Base-by-base conservation (phyloP, 2,329 filamentous ascomycete species). In the Microascus cirrosus region DNA sequence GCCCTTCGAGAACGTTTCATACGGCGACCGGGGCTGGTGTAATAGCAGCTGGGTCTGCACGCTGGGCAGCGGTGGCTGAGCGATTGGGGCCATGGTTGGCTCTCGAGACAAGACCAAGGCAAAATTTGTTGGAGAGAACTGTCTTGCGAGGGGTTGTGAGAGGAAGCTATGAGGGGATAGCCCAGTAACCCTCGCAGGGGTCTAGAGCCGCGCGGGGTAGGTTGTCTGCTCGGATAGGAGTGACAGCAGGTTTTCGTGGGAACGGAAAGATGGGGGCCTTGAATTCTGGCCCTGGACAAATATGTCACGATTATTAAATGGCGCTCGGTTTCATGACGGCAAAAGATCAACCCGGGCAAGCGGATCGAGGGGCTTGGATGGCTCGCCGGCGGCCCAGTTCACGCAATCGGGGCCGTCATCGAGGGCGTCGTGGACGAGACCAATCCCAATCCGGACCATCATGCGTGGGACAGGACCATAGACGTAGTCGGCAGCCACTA, bases 31-130 rank as follows among this genome's bases (percentile, higher is more conserved):
- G 34, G 56, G 56, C 51, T 58, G 50, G 36, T 54, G 48, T 22
- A 58, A 18, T 3, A 58, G 51, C 5, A 58, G 56, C 56, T 58
- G 56, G 7, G 48, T 58, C 56, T 58, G 56, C 35, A 58, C 56
- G 22, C 22, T 52, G 22, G 56, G 56, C 35, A 58, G 56, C 56
- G 22, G 20, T 22, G 50, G 51, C 20, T 54, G 48, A n/a, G 42
- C 36, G 45, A 58, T 42, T 12, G 56, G 56, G 15, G 56, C 50
- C 56, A 58, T 58, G 45, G 7, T 22, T 22, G 45, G 12, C n/a
- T 32, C 22, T 34, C 10, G 39, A 15, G 39, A 25, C 11, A 42
- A 51, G 50, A 24, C 22, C 42, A 22, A 42, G 55, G n/a, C 25
- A 8, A 10, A 25, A 15, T 35, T 50, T 13, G 24, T n/a, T 8